These are phyloP conservation scores for Cryphonectria radicalis DNA, from an alignment of 2,329 filamentous ascomycete species.

Conservation along the genomic window DNA sequence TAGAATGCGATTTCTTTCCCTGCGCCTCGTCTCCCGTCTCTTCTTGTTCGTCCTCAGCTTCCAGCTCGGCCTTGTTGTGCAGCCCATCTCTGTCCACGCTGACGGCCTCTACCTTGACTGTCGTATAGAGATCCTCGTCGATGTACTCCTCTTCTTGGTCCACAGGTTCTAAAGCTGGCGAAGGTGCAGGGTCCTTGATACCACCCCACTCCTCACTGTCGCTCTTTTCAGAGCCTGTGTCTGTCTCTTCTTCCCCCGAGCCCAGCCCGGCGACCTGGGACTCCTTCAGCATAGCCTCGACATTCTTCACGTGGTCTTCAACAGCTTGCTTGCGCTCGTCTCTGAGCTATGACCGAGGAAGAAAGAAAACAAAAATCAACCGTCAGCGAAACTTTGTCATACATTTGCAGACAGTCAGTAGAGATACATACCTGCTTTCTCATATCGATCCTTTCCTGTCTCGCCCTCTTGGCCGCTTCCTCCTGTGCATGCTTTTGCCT, in stretches of 20 bases:
- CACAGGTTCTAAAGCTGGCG: conserved; percentile 52
- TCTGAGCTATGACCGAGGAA: conserved; percentile 63
- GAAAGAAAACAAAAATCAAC: not conserved
- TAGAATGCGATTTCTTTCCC: conserved; percentile 30
- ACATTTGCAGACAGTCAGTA: conserved; percentile 3
- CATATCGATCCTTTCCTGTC: conserved; percentile 74
- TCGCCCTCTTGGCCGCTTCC: conserved; percentile 74
- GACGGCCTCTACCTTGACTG: conserved; percentile 90
- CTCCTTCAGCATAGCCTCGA: conserved; percentile 71
- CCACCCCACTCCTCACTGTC: conserved; percentile 67
- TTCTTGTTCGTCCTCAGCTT: conserved; percentile 38
- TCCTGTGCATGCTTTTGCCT: conserved; percentile 85
- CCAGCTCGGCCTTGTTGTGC: conserved; percentile 54
- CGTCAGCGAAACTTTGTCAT: not conserved
- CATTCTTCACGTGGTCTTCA: conserved; percentile 77
- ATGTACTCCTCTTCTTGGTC: conserved; percentile 93
- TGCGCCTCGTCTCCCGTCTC: conserved; percentile 41
- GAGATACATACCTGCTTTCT: conserved; percentile 71
- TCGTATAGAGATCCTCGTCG: conserved; percentile 94
- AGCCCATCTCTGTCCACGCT: conserved; percentile 77
- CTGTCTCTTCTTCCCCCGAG: conserved; percentile 43
- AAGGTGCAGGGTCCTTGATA: conserved; percentile 56
- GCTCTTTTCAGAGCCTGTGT: conserved; percentile 44
- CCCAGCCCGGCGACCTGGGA: conserved; percentile 55
- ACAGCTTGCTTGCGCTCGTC: conserved; percentile 82